Evolutionary conservation across 352 stramenopile species (phyloP).

Genomic region (Phytophthora sojae): DNA sequence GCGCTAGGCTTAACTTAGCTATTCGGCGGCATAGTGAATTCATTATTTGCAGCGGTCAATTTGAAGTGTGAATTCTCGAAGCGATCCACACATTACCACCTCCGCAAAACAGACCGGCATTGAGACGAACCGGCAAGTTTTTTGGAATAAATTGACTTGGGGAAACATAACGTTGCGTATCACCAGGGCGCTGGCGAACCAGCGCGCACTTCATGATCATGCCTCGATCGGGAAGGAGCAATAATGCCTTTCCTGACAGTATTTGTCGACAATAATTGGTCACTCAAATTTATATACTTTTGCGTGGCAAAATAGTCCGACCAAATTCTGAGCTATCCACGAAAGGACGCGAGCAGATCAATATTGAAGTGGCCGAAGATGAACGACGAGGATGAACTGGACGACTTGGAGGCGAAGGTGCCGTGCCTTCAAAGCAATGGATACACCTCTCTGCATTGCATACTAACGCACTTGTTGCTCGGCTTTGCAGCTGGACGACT

Average conservation of each 20-base stretch:
- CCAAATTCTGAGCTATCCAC: not conserved
- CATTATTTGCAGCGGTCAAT: too few relatives aligned
- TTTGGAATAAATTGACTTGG: too few relatives aligned
- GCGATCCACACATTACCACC: too few relatives aligned
- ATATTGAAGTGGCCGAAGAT: slow-evolving; percentile 36
- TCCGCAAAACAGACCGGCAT: too few relatives aligned
- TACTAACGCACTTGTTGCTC: not conserved
- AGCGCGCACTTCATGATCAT: too few relatives aligned
- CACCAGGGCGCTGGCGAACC: too few relatives aligned
- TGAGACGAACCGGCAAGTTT: too few relatives aligned
- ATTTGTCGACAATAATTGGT: too few relatives aligned
- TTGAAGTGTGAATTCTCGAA: not conserved
- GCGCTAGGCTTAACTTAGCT: not conserved
- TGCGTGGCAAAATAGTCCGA: not conserved
- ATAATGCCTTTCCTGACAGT: too few relatives aligned
- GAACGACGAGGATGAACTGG: slow-evolving; percentile 78
- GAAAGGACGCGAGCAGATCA: slow-evolving; percentile 37
- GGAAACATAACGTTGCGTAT: too few relatives aligned
- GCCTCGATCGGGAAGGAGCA: too few relatives aligned
- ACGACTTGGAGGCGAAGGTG: slow-evolving; percentile 79
- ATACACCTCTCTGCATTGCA: not conserved
- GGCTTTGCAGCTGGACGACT: slow-evolving; percentile 75
- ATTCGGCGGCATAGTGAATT: not conserved
- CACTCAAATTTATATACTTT: not conserved
- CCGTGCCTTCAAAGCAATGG: not conserved